A percentile compares a stretch with the other conserved stretches of the same genome.
These are phyloP conservation scores for Trematosphaeria pertusa DNA, from an alignment of 2,329 filamentous ascomycete species.

Conservation along the genomic window DNA sequence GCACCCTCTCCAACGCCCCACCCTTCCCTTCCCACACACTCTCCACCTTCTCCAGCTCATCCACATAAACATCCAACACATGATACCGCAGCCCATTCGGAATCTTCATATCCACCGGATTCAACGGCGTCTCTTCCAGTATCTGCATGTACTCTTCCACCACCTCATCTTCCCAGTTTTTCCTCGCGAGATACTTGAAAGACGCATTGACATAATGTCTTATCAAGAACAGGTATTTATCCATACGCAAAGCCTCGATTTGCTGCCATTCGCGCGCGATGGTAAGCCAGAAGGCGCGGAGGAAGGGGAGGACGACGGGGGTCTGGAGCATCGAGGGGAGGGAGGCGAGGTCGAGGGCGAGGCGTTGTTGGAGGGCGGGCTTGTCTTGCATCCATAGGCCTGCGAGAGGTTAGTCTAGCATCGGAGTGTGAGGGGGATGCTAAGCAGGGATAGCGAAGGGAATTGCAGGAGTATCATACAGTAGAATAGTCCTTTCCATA, in stretches of 20 bases:
- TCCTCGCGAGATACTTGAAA: constrained; percentile 59
- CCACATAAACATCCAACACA: constrained; percentile 87
- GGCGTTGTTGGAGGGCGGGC: constrained; percentile 82
- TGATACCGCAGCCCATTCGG: constrained; percentile 88
- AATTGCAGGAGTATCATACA: constrained; percentile 51
- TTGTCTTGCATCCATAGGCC: constrained; percentile 94
- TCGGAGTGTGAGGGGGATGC: not conserved
- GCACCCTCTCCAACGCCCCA: constrained; percentile 56
- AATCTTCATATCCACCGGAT: constrained; percentile 61
- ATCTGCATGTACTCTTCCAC: constrained; percentile 56
- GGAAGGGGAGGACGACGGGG: constrained; percentile 50
- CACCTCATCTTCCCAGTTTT: constrained; percentile 48
- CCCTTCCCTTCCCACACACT: constrained; percentile 47
- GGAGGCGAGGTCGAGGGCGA: constrained; percentile 77
- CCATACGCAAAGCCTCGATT: constrained; percentile 67
- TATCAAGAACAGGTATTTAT: constrained; percentile 91
- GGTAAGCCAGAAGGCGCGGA: constrained; percentile 60
- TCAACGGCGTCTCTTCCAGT: constrained; percentile 55
- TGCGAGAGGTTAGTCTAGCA: constrained; percentile 26
- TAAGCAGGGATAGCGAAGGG: not conserved
- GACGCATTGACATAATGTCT: constrained; percentile 78
- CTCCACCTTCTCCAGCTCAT: constrained; percentile 80
- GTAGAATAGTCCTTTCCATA: constrained; percentile 96
- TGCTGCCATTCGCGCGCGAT: constrained; percentile 59
- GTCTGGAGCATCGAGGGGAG: constrained; percentile 68